A percentile compares a stretch with the other conserved stretches of the same genome.
These are phyloP conservation scores for Auricularia sp. DNA, from an alignment of 768 basidiomycete genomes.

Conservation along the genomic window DNA sequence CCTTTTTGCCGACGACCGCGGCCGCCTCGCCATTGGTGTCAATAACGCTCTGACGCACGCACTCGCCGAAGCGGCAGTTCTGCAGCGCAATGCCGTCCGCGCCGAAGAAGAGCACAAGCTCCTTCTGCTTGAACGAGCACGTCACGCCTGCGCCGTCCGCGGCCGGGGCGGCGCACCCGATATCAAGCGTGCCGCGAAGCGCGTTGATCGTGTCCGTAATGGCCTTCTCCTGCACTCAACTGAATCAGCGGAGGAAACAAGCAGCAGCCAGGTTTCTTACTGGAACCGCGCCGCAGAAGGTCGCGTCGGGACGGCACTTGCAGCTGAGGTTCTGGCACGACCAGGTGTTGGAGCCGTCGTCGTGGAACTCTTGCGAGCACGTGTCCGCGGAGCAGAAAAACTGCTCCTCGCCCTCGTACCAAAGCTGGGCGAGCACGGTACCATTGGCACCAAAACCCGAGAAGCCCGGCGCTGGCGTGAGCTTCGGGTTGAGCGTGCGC, in stretches of 20 bases:
- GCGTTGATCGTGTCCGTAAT: conserved; percentile 55
- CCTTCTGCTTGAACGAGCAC: conserved; percentile 70
- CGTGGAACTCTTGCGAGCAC: conserved; percentile 51
- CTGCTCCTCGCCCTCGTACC: conserved; percentile 77
- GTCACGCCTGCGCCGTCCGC: conserved; percentile 36
- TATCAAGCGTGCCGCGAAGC: conserved; percentile 53
- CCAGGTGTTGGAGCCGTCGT: conserved; percentile 44
- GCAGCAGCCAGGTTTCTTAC: conserved; percentile 8
- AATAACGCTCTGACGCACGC: conserved; percentile 71
- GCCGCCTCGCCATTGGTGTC: conserved; percentile 32
- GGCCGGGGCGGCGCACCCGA: conserved; percentile 51
- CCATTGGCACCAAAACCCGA: conserved; percentile 48
- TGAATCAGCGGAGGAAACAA: neutral
- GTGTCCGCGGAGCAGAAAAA: conserved; percentile 72
- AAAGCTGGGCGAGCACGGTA: conserved; percentile 56
- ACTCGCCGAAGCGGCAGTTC: conserved; percentile 81
- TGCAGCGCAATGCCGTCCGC: conserved; percentile 56
- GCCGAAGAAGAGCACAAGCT: conserved; percentile 65
- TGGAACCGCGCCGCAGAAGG: conserved; percentile 60
- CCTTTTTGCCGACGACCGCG: conserved; percentile 22
- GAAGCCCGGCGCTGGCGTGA: conserved; percentile 57
- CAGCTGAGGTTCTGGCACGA: conserved; percentile 66
- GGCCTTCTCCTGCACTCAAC: conserved; percentile 21
- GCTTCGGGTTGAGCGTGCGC: conserved; percentile 57
- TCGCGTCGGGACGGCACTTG: conserved; percentile 54